Base-by-base conservation (phyloP, 2,329 filamentous ascomycete genomes). In the Fusarium sacchari region DNA sequence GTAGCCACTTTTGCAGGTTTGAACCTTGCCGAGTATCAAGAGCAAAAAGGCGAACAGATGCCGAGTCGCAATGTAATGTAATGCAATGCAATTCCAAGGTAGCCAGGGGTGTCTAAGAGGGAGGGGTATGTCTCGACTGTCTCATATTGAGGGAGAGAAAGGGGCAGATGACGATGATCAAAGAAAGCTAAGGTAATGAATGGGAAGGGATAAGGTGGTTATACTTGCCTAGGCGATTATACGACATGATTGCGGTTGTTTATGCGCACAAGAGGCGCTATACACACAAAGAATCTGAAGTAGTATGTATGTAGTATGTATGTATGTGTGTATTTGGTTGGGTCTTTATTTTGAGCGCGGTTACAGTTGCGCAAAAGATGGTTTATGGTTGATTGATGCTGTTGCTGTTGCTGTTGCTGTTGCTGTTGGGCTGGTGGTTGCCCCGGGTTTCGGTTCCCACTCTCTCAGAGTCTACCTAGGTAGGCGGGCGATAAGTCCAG, bases 221-320 rank as follows among this genome's bases (percentile, higher is more conserved):
- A 53, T 52, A 89, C 90, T 85, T 87, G 90, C 92, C 90, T 87
- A 94, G 83, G 78, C 91, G 90, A 86, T 93, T 93, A 85, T 94
- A 94, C 81, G 90, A 89, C 91, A 93, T 93, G 83, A 81, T 83
- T 60, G 77, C 69, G 71, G 40, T 60, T 59, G 72, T 73, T 67
- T 67, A 70, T 72, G 76, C 76, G 76, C 76, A 76, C 72, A 66
- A 43, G 40, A 64, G 65, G 76, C 67, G 76, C 75, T 64, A 43
- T 69, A 58, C 57, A 65, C 52, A 64, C 53, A 44, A 32, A 46
- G 37, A 13, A 22, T 32, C 30, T n/a, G 30, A 50, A 40, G 37
- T 71, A 46, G 43, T 46, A 15, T 20, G 36, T n/a, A n/a, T n/a
- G n/a, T n/a, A n/a, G n/a, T 71, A 46, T 66, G 43, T 46, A 15